Percentiles rank a stretch among this genome's conserved stretches.
Evolutionary conservation across 1,139 yeast species (phyloP).

Genomic region (Kurtzmaniella natalensis): DNA sequence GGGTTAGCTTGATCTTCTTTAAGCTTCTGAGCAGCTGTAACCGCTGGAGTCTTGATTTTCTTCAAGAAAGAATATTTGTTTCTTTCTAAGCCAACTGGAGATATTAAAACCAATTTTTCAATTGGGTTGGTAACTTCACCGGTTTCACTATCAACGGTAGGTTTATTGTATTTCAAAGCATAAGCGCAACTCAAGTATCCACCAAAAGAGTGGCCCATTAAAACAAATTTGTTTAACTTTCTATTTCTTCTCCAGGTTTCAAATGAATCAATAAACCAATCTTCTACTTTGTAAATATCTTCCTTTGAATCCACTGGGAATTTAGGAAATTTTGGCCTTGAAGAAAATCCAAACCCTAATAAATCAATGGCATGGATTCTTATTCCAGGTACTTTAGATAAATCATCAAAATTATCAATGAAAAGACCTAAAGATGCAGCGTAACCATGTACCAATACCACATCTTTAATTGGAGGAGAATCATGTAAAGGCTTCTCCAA

Average conservation of each 20-base stretch:
- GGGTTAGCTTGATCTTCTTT: slow-evolving; percentile 15
- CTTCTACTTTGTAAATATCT: slow-evolving; percentile 48
- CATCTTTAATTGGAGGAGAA: slow-evolving; percentile 20
- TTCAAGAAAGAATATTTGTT: slow-evolving; percentile 28
- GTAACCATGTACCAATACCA: slow-evolving; percentile 44
- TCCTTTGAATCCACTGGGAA: slow-evolving; percentile 27
- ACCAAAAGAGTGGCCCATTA: slow-evolving; percentile 92
- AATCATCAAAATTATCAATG: slow-evolving; percentile 35
- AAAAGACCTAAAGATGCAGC: slow-evolving; percentile 46
- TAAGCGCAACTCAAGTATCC: slow-evolving; percentile 83
- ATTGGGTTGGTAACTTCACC: slow-evolving; percentile 21
- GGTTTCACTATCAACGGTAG: slow-evolving; percentile 21
- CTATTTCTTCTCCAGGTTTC: slow-evolving; percentile 75
- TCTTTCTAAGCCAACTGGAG: slow-evolving; percentile 47
- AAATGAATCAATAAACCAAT: slow-evolving; percentile 74
- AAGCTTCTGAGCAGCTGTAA: slow-evolving; percentile 11
- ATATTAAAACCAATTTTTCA: slow-evolving; percentile 37
- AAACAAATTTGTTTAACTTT: slow-evolving; percentile 53
- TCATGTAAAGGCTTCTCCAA: slow-evolving; percentile 16
- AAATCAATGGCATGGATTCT: slow-evolving; percentile 43
- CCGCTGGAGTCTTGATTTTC: slow-evolving; percentile 13
- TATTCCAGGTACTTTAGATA: slow-evolving; percentile 39
- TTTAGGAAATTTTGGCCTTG: slow-evolving; percentile 39
- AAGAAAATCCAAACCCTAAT: slow-evolving; percentile 42
- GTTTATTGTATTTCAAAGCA: slow-evolving; percentile 55